Evolutionary conservation across 352 stramenopile species (phyloP).

Genomic region (Globisporangium uncinulatum): DNA sequence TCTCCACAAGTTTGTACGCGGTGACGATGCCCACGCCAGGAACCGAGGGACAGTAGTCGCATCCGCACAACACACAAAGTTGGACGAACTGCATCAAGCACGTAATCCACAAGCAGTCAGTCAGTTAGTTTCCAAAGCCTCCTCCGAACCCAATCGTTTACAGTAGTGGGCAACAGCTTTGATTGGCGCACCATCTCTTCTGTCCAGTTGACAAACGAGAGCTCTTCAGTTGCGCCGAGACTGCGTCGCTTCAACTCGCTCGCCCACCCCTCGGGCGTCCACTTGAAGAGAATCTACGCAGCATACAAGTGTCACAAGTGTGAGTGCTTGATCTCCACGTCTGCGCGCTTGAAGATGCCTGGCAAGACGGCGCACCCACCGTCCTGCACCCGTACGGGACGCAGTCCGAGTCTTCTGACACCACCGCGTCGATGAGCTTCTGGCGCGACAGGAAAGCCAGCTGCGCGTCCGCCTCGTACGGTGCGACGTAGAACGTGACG

Average conservation of each 20-base stretch:
- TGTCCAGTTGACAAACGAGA: constrained; percentile 80
- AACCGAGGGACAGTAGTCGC: constrained; percentile 85
- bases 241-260: constrained; percentile 82
- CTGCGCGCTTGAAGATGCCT: not conserved
- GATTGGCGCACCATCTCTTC: constrained; percentile 68
- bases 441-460: constrained; percentile 89
- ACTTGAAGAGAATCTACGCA: constrained; percentile 90
- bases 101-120: too few species aligned
- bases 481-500: constrained; percentile 93
- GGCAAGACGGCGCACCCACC: constrained; percentile 10
- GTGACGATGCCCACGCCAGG: constrained; percentile 73
- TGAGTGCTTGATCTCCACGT: not conserved
- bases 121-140: not conserved
- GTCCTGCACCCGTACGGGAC: constrained; percentile 92
- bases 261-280: constrained; percentile 82
- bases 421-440: constrained; percentile 90
- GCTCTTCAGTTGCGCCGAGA: constrained; percentile 72
- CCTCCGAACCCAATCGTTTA: too few species aligned
- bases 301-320: not conserved
- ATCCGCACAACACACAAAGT: constrained; percentile 84
- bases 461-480: constrained; percentile 97
- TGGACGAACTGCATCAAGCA: constrained; percentile 48
- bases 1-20: constrained; percentile 71
- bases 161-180: not conserved
- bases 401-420: constrained; percentile 96